phyloP scores from a whole-genome alignment of 345 rosid genomes.

The Euphorbia lathyris region DNA sequence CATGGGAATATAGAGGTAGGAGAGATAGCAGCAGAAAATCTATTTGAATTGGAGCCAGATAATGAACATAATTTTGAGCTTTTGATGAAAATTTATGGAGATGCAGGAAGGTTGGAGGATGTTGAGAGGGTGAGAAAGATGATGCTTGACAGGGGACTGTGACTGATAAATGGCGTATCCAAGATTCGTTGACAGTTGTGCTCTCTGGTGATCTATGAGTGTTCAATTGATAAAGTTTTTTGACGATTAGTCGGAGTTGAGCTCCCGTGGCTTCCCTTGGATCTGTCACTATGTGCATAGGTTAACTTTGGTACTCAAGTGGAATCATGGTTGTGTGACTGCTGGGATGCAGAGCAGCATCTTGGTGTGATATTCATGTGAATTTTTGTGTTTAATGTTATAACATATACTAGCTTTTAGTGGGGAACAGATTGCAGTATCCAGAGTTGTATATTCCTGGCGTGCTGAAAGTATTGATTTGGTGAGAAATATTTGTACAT shows the following conservation, averaged over 20 bases:
- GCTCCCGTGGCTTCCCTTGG: too few relatives aligned
- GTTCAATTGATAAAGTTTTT: too few relatives aligned
- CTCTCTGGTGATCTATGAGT: too few relatives aligned
- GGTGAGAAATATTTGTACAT: not conserved
- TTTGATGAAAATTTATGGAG: constrained; percentile 59
- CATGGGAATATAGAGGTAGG: constrained; percentile 62
- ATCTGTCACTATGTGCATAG: too few relatives aligned
- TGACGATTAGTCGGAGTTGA: too few relatives aligned
- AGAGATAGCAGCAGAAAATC: constrained; percentile 60
- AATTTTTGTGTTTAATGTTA: not conserved
- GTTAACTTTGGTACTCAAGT: not conserved
- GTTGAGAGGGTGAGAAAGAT: constrained; percentile 53
- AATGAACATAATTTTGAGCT: constrained; percentile 72
- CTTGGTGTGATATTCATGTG: not conserved
- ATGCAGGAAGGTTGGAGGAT: constrained; percentile 25
- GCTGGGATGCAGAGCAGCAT: not conserved
- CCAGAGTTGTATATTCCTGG: not conserved
- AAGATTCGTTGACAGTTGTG: too few relatives aligned
- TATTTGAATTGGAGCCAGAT: constrained; percentile 79
- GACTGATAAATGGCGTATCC: not conserved
- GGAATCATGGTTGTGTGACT: not conserved
- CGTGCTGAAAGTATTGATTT: not conserved
- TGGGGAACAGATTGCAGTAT: not conserved
- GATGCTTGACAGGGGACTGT: constrained; percentile 69
- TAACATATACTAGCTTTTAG: not conserved